A percentile compares a stretch with the other conserved stretches of the same genome.
These are phyloP conservation scores for Fusarium solani-melongenae DNA, from an alignment of 2,329 filamentous ascomycete species.

Conservation along the genomic window DNA sequence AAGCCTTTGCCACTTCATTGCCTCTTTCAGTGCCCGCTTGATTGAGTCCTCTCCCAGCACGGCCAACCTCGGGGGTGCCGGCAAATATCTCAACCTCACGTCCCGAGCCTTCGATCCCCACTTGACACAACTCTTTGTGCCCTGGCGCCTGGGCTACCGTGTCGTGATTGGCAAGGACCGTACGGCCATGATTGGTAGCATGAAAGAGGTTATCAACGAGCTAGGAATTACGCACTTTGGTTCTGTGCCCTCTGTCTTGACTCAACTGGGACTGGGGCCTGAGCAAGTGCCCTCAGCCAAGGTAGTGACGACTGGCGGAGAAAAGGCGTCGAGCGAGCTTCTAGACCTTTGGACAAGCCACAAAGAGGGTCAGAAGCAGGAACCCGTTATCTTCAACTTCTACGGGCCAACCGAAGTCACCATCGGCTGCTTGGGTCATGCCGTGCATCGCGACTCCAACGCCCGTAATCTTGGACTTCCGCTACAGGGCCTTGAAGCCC, in stretches of 20 bases:
- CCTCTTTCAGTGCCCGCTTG: constrained; percentile 8
- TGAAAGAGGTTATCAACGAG: constrained; percentile 17
- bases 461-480: constrained; percentile 25
- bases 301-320: constrained; percentile 21
- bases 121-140: constrained; percentile 15
- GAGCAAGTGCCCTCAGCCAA: constrained; percentile 12
- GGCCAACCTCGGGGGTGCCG: not conserved
- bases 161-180: constrained; percentile 16
- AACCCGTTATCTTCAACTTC: constrained; percentile 19
- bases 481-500: not conserved
- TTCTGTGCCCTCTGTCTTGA: constrained; percentile 16
- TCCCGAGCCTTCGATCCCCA: constrained; percentile 26
- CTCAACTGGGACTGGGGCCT: constrained; percentile 2
- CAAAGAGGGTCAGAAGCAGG: not conserved
- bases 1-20: constrained; percentile 18
- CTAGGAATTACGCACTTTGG: constrained; percentile 15
- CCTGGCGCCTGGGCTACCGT: constrained; percentile 14
- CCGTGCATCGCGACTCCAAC: constrained; percentile 13
- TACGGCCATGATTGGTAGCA: not conserved
- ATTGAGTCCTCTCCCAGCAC: not conserved
- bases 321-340: constrained; percentile 23
- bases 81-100: constrained; percentile 26
- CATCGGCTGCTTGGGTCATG: constrained; percentile 14
- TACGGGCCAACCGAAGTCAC: constrained; percentile 26
- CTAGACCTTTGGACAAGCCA: not conserved